phyloP scores from a whole-genome alignment of 2,329 filamentous ascomycete genomes.

The Alternaria sp. region DNA sequence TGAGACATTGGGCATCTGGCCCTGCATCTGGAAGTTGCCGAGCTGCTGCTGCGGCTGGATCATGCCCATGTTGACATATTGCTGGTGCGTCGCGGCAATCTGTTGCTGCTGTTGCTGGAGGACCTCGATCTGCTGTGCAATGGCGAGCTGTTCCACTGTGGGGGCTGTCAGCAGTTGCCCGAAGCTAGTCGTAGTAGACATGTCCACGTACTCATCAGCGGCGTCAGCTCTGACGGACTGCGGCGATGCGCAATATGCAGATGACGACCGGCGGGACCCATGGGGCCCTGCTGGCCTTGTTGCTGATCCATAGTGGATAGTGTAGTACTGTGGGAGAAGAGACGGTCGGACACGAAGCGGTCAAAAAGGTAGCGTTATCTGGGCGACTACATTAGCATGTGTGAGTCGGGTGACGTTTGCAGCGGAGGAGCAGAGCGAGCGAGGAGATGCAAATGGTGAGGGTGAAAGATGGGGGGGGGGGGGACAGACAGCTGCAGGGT shows the following conservation, averaged over 20 bases:
- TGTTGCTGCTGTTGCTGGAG: constrained; percentile 98
- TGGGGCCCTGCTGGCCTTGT: constrained; percentile 62
- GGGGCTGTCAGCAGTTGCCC: constrained; percentile 34
- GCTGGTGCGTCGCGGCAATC: constrained; percentile 93
- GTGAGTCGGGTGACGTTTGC: neutral
- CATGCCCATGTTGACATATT: constrained; percentile 98
- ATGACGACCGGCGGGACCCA: constrained; percentile 82
- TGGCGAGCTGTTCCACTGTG: constrained; percentile 93
- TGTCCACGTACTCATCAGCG: constrained; percentile 89
- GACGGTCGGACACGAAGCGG: constrained; percentile 37
- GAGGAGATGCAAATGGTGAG: constrained; percentile 6
- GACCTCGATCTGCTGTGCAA: constrained; percentile 97
- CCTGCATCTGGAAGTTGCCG: constrained; percentile 66
- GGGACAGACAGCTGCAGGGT: constrained; percentile 29
- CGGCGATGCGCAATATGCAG: constrained; percentile 97
- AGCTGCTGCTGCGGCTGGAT: constrained; percentile 85
- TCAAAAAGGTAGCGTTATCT: constrained; percentile 40
- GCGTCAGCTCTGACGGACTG: constrained; percentile 96
- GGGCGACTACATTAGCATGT: constrained; percentile 28
- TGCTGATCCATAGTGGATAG: constrained; percentile 58
- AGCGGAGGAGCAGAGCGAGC: neutral
- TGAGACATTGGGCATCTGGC: constrained; percentile 78
- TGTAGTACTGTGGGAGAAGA: constrained; percentile 37
- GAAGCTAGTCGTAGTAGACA: constrained; percentile 10
- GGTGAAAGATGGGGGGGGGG: constrained; percentile 17